Evolutionary conservation across 2,329 filamentous ascomycete species (phyloP), one percentile per base, ranked within the genome.

Genomic region (Pleurostoma richardsiae): DNA sequence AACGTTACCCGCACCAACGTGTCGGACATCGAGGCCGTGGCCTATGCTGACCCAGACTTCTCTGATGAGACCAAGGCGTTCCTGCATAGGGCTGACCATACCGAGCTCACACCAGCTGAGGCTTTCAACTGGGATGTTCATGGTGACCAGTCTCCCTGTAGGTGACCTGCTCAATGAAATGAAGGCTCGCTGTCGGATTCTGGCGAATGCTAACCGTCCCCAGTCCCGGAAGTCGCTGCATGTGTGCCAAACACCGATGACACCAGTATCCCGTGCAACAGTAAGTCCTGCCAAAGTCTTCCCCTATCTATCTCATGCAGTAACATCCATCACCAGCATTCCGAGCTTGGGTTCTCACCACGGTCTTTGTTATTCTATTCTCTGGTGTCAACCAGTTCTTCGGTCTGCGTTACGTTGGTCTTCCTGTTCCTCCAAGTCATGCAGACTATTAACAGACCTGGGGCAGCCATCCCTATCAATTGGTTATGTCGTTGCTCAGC

Each of bases 51-150:
- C 28, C 50, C 39, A 19, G 48, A 49, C 30, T 42, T 29, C 4
- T 46, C 48, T 5, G 44, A 43, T 4, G 49, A 54, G 26, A 51
- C 41, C 49, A 46, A 54, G 29, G 28, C 47, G 28, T 38, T 47
- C 10, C n/a, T 42, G 28, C 50, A 54, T 30, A 52, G 53, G 36
- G 48, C 58, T 29, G 63, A 66, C 30, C 51, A 55, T 19, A 55
- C 52, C 4, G 63, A 66, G 49, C 49, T 66, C 3, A 63, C 60
- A 1, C 61, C 63, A 3, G 56, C 56, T 2, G 63, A 66, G 46
- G 63, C 63, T 5, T 65, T 66, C 45, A 60, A 59, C 39, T 66
- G 63, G 62, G 63, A 59, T 47, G 63, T 66, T 10, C 60, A 65
- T 28, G 63, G 63, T 10, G 63, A 66, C 33, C 59, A 66, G 50